Evolutionary conservation across 2,329 filamentous ascomycete species (phyloP).

Genomic region (Paraphaeosphaeria minitans): DNA sequence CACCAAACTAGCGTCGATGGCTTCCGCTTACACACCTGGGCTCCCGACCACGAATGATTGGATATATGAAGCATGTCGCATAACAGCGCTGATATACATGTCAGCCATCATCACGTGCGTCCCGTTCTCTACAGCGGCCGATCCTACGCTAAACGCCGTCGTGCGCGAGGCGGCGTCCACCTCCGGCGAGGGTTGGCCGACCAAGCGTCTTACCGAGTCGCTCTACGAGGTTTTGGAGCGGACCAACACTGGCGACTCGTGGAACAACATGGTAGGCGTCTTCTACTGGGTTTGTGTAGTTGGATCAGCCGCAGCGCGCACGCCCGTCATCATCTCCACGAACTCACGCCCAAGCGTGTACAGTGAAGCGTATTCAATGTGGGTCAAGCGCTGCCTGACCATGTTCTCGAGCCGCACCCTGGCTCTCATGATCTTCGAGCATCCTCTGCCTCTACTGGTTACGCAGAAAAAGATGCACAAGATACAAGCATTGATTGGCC

Average conservation of each 20-base stretch:
- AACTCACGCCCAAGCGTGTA: constrained; percentile 9
- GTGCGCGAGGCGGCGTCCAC: constrained; percentile 11
- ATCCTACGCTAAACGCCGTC: constrained; percentile 22
- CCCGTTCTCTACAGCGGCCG: constrained; percentile 36
- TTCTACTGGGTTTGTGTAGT: constrained; percentile 42
- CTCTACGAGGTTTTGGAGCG: constrained; percentile 30
- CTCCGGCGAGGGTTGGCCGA: constrained; percentile 6
- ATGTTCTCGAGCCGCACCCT: constrained; percentile 36
- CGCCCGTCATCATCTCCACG: constrained; percentile 19
- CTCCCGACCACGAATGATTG: constrained; percentile 31
- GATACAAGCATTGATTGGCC: constrained; percentile 34
- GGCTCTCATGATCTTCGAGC: constrained; percentile 33
- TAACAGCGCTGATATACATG: constrained; percentile 41
- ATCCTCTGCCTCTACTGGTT: constrained; percentile 30
- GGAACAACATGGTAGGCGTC: constrained; percentile 41
- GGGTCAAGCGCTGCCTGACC: constrained; percentile 34
- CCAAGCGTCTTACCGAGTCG: constrained; percentile 23
- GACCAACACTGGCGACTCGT: constrained; percentile 32
- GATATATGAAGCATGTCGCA: constrained; percentile 43
- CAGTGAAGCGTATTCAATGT: constrained; percentile 24
- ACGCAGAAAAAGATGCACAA: constrained; percentile 34
- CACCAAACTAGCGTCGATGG: constrained; percentile 22
- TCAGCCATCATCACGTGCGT: constrained; percentile 33
- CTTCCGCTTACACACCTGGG: constrained; percentile 30
- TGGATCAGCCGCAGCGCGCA: constrained; percentile 38